Evolutionary conservation across 1,284 basidiomycete genomes (phyloP).

Genomic region (Tylopilus orsonianus): DNA sequence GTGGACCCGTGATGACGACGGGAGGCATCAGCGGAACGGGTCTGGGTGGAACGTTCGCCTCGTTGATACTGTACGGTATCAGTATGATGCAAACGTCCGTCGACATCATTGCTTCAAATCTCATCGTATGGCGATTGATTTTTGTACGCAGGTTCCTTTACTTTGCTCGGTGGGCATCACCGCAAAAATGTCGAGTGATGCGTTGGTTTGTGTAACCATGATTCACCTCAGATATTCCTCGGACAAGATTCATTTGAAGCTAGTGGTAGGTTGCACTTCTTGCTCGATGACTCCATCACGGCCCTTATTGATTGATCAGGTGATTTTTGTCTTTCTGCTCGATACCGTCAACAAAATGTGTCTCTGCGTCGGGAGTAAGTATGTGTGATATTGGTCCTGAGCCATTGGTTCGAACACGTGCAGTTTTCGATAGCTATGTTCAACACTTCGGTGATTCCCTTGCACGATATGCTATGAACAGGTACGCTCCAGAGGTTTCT

Average conservation of each 20-base stretch:
- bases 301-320: background rate
- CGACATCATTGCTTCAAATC: background rate
- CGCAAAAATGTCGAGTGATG: background rate
- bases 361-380: background rate
- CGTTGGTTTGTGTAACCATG: background rate
- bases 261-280: background rate
- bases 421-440: background rate
- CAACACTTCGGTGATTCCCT: background rate
- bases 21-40: background rate
- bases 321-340: background rate
- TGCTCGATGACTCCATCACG: background rate
- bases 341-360: background rate
- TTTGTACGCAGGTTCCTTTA: background rate
- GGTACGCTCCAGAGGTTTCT: background rate
- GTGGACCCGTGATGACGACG: too few relatives aligned
- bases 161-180: background rate
- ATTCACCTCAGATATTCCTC: background rate
- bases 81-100: background rate
- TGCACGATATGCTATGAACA: background rate
- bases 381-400: background rate
- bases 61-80: background rate
- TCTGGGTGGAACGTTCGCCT: background rate
- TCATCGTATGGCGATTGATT: too few relatives aligned
- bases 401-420: background rate
- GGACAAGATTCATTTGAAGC: background rate